Conservation (phyloP, 2,329 filamentous ascomycete species). For the Waltergamsia citrina region DNA sequence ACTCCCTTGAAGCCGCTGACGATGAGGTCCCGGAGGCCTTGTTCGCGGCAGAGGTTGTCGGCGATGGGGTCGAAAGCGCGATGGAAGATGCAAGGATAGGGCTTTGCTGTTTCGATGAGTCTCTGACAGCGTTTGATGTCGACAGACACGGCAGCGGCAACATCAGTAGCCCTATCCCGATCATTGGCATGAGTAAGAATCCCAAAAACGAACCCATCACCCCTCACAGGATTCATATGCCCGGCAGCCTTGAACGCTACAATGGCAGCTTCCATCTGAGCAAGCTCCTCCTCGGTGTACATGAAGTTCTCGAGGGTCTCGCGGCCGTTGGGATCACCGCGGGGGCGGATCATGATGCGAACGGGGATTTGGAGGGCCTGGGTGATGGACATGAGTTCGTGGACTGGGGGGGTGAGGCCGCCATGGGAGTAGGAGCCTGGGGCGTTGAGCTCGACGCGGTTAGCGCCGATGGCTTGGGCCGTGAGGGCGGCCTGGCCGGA, state of each 20-base stretch:
- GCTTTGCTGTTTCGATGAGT: slow-evolving; percentile 31
- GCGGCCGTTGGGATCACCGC: slow-evolving; percentile 4
- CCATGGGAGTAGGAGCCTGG: slow-evolving; percentile 37
- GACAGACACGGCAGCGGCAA: slow-evolving; percentile 15
- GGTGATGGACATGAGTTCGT: slow-evolving; percentile 24
- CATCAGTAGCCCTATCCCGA: background rate
- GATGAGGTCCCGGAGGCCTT: slow-evolving; percentile 21
- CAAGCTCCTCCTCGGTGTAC: slow-evolving; percentile 34
- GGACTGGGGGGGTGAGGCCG: slow-evolving; percentile 38
- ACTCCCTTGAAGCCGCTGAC: slow-evolving; percentile 38
- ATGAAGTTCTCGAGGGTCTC: slow-evolving; percentile 31
- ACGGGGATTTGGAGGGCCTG: slow-evolving; percentile 25
- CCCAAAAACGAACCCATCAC: slow-evolving; percentile 51
- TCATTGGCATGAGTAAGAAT: slow-evolving; percentile 18
- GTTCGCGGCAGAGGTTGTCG: slow-evolving; percentile 9
- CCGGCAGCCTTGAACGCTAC: slow-evolving; percentile 23
- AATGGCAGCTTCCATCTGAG: slow-evolving; percentile 31
- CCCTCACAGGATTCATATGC: slow-evolving; percentile 25
- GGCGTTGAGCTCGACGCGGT: slow-evolving; percentile 45
- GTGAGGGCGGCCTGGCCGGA: slow-evolving; percentile 26
- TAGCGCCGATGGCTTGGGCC: slow-evolving; percentile 32
- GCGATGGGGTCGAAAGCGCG: slow-evolving; percentile 44
- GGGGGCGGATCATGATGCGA: slow-evolving; percentile 48
- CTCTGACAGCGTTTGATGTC: slow-evolving; percentile 27
- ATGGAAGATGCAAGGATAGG: slow-evolving; percentile 41